Conservation (phyloP, 2,329 filamentous ascomycete genomes). For the Alternaria atra region DNA sequence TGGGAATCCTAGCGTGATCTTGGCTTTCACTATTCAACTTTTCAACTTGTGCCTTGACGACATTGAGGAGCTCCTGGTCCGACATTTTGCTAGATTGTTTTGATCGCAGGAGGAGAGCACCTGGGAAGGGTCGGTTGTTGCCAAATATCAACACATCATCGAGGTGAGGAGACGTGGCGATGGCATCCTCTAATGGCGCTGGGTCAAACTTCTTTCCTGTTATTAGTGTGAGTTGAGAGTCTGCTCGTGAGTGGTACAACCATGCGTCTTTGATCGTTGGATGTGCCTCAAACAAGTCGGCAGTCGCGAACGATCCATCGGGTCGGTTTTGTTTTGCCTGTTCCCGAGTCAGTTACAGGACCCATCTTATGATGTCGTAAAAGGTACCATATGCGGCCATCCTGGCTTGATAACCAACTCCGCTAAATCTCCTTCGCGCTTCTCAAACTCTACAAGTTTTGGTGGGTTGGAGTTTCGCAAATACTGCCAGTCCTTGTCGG, state of each 20-base stretch:
- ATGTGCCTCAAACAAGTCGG: constrained; percentile 69
- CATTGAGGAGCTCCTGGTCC: constrained; percentile 53
- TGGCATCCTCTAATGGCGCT: constrained; percentile 65
- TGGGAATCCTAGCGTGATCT: constrained; percentile 61
- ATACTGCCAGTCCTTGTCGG: constrained; percentile 69
- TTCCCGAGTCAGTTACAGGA: constrained; percentile 1
- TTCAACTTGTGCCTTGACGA: constrained; percentile 57
- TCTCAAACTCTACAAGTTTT: constrained; percentile 60
- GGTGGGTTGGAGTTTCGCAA: constrained; percentile 56
- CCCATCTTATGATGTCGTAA: background rate
- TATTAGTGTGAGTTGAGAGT: constrained; percentile 68
- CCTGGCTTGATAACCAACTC: constrained; percentile 65
- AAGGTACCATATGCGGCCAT: constrained; percentile 66
- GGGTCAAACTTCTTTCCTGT: constrained; percentile 77
- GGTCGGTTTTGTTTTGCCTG: constrained; percentile 64
- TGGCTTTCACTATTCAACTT: constrained; percentile 60
- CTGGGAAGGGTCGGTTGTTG: constrained; percentile 64
- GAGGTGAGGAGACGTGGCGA: constrained; percentile 59
- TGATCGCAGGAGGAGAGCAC: constrained; percentile 63
- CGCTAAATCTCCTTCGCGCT: constrained; percentile 51
- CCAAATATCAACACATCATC: constrained; percentile 70
- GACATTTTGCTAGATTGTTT: constrained; percentile 31
- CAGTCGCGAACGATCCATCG: constrained; percentile 69
- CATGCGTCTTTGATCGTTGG: constrained; percentile 62
- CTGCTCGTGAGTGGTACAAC: constrained; percentile 69